Base-by-base conservation (phyloP, 73 alveolate genomes). In the Paramecium primaurelia region DNA sequence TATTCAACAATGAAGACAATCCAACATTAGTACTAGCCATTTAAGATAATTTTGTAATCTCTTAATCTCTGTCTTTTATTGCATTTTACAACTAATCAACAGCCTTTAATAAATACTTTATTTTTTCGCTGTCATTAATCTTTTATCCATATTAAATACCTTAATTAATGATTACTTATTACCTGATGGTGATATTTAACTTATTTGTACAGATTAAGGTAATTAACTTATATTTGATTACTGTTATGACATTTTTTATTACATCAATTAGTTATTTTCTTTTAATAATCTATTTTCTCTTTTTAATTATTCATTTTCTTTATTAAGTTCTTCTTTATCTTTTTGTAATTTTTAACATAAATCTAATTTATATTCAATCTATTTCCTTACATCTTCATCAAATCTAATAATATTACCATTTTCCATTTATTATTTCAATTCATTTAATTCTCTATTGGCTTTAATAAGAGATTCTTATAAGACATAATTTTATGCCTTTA, bases 1-100 rank as follows among this genome's bases (percentile, higher is more conserved):
- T 64, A 26, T 64, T 64, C 3, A 34, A 2, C 42, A 34, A 11
- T 7, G 42, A 64, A 11, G 84, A 64, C 47, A 14, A 28, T 14
- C 84, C 84, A 10, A 64, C 84, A 34, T 64, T 64, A 6, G 58
- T 73, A 73, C 87, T 73, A 73, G 87, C 87, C 47, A 40, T 30
- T 14, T 73, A 73, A 4, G 87, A 73, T 73, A 73, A 18, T 12
- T 73, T 73, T 4, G 59, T 37, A 37, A 73, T 73, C 26, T 73
- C 87, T 30, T 11, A 8, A 16, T 73, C 87, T 38, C 59, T 73
- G 8, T 73, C 58, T 37, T 34, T 73, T 2, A 73, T 73, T 0
- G 59, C 87, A 73, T 73, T 73, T 38, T 73, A 18, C 18, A 73
- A 38, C 14, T 73, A 40, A n/a, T 73, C 87, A 22, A 73, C 87